Conservation (phyloP, 106 monocot species). For the Dioscorea zingiberensis region DNA sequence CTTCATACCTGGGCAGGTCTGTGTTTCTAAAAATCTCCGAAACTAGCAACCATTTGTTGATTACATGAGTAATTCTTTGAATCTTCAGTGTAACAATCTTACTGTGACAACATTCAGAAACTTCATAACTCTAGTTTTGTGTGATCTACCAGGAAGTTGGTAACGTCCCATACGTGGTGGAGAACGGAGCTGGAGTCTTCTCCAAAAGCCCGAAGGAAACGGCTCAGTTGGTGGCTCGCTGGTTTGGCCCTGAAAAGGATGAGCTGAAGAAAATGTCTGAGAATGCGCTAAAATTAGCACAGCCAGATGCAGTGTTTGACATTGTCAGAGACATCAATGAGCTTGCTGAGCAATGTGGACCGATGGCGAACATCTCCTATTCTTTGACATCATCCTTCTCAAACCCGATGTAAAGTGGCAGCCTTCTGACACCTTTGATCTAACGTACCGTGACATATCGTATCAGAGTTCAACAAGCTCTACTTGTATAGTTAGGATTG, state of each 20-base stretch:
- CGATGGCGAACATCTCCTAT: constrained; percentile 34
- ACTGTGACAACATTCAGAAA: no score
- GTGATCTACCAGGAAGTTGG: constrained; percentile 53
- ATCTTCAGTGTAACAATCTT: no score
- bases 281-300: constrained; percentile 62
- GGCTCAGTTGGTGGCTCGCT: constrained; percentile 38
- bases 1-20: constrained; percentile 78
- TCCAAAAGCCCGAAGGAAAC: constrained; percentile 64
- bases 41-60: no score
- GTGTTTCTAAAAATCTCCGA: not conserved
- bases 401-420: not conserved
- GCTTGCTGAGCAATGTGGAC: constrained; percentile 32
- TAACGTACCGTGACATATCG: not conserved
- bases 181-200: constrained; percentile 67
- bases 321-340: constrained; percentile 65
- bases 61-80: no score
- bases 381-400: constrained; percentile 44
- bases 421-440: not conserved
- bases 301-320: constrained; percentile 70
- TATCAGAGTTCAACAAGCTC: not conserved
- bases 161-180: constrained; percentile 72
- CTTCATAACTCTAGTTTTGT: not conserved
- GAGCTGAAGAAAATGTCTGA: constrained; percentile 60
- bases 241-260: constrained; percentile 52
- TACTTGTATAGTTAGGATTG: constrained; percentile 23